Evolutionary conservation across 331 rosid genomes (phyloP).

Genomic region (Dryas integrifolia): DNA sequence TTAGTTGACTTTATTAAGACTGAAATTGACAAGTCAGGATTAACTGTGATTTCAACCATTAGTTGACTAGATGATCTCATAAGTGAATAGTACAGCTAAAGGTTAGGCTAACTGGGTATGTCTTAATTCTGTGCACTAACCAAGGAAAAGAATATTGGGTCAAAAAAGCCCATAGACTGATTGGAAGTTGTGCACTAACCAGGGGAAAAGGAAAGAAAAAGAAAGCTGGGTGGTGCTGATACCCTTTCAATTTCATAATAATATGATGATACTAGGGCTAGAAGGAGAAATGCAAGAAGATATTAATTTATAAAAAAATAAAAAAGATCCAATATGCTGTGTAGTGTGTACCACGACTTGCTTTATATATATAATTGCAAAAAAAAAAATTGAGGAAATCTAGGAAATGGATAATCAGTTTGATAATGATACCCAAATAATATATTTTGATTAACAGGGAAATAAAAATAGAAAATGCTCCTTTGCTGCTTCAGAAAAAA

Average conservation of each 20-base stretch:
- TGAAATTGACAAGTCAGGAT: neutral
- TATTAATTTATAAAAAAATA: too few relatives aligned
- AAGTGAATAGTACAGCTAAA: neutral
- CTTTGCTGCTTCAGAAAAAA: neutral
- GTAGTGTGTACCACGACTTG: neutral
- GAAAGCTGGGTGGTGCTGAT: neutral
- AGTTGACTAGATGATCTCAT: neutral
- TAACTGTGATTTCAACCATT: neutral
- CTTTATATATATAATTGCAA: conserved; percentile 6
- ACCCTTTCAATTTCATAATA: neutral
- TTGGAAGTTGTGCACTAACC: conserved; percentile 54
- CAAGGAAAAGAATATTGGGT: conserved; percentile 33
- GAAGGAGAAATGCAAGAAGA: too few relatives aligned
- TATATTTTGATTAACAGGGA: neutral
- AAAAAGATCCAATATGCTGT: too few relatives aligned
- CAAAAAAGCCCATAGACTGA: conserved; percentile 46
- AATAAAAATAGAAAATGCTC: neutral
- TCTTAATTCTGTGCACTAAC: neutral
- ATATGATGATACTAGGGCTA: neutral
- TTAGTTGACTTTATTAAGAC: neutral
- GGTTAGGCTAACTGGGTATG: neutral
- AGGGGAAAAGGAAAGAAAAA: conserved; percentile 23
- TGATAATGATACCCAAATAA: conserved; percentile 7
- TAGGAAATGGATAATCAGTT: conserved; percentile 28
- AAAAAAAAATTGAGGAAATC: conserved; percentile 23